phyloP scores from a whole-genome alignment of 2,329 filamentous ascomycete species.

The Xylaria polymorpha region DNA sequence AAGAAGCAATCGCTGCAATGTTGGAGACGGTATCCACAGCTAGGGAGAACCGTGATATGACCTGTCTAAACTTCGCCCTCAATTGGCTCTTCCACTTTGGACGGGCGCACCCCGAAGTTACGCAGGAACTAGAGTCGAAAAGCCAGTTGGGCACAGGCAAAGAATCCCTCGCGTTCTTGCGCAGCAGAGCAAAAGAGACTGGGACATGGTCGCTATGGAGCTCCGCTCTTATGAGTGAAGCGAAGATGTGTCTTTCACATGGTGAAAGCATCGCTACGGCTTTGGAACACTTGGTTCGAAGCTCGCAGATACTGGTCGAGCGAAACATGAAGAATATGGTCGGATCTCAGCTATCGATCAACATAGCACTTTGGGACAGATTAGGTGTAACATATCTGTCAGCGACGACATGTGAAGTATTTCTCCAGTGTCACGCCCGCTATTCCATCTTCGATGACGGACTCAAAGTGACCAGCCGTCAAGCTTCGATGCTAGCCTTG shows the following conservation, averaged over 20 bases:
- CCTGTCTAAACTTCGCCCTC: constrained; percentile 92
- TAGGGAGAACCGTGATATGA: constrained; percentile 90
- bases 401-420: constrained; percentile 74
- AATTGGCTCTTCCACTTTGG: constrained; percentile 97
- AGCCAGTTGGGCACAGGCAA: constrained; percentile 81
- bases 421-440: constrained; percentile 76
- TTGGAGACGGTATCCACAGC: constrained; percentile 96
- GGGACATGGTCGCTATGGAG: constrained; percentile 88
- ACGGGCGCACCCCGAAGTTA: constrained; percentile 83
- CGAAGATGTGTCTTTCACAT: constrained; percentile 79
- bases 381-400: constrained; percentile 72
- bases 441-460: constrained; percentile 76
- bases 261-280: constrained; percentile 73
- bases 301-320: constrained; percentile 83
- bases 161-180: constrained; percentile 85
- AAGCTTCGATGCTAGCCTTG: constrained; percentile 73
- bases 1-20: constrained; percentile 92
- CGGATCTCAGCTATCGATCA: constrained; percentile 78
- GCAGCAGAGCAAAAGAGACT: constrained; percentile 84
- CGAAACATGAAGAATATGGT: constrained; percentile 78
- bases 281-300: constrained; percentile 83
- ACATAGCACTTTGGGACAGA: constrained; percentile 79
- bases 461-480: constrained; percentile 77
- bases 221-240: constrained; percentile 85
- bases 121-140: constrained; percentile 74